phyloP scores from a whole-genome alignment of 2,329 filamentous ascomycete species.

The Proliferodiscus dingleyae region DNA sequence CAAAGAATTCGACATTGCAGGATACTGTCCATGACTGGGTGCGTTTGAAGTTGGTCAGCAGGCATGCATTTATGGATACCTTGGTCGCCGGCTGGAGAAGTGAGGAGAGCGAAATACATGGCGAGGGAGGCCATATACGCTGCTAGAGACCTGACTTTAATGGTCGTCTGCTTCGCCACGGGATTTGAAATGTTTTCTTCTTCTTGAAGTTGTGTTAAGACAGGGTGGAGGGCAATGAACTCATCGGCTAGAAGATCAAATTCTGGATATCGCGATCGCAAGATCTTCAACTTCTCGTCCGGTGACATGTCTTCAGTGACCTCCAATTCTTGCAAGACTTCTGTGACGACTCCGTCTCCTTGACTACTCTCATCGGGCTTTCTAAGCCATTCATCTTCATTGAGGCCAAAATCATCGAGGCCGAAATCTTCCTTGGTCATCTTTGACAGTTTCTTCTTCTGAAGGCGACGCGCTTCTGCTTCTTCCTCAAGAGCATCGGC shows the following conservation, averaged over 20 bases:
- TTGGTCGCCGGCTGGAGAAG: slow-evolving; percentile 65
- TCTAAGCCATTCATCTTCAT: slow-evolving; percentile 81
- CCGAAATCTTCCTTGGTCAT: slow-evolving; percentile 92
- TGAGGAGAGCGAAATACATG: slow-evolving; percentile 94
- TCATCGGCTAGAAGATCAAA: slow-evolving; percentile 83
- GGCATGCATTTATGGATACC: slow-evolving; percentile 56
- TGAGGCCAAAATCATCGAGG: slow-evolving; percentile 93
- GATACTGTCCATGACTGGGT: slow-evolving; percentile 84
- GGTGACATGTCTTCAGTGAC: slow-evolving; percentile 73
- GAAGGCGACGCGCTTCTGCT: slow-evolving; percentile 77
- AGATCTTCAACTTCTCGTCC: slow-evolving; percentile 69
- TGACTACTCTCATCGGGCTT: slow-evolving; percentile 43
- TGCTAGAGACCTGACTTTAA: slow-evolving; percentile 75
- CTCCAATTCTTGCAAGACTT: slow-evolving; percentile 79
- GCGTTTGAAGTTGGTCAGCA: slow-evolving; percentile 77
- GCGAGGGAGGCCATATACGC: slow-evolving; percentile 82
- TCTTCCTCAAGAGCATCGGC: slow-evolving; percentile 83
- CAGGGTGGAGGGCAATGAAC: slow-evolving; percentile 43
- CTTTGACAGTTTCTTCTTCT: slow-evolving; percentile 83
- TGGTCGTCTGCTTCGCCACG: slow-evolving; percentile 33
- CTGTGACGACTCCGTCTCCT: slow-evolving; percentile 62
- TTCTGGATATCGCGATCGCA: slow-evolving; percentile 83
- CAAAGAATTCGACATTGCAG: slow-evolving; percentile 77
- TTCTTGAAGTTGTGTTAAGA: slow-evolving; percentile 54
- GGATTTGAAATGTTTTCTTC: slow-evolving; percentile 21